These are phyloP conservation scores for Taiozyma sp. DNA, from an alignment of 1,139 yeast genomes.

Conservation along the genomic window DNA sequence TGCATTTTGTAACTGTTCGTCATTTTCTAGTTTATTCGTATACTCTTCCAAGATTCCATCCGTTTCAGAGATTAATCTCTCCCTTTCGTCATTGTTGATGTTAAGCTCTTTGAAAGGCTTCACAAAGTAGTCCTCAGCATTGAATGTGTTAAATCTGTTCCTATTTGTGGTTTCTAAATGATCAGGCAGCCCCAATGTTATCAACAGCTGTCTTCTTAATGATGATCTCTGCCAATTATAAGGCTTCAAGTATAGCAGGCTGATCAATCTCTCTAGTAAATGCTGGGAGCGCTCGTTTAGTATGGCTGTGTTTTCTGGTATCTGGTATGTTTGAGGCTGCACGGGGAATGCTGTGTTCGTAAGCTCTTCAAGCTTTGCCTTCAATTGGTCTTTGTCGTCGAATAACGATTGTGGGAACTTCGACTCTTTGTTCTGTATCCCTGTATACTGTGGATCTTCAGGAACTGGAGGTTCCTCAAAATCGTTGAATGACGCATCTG, in stretches of 20 bases:
- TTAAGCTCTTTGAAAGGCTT: conserved; percentile 8
- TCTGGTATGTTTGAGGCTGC: conserved; percentile 1
- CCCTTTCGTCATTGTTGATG: conserved; percentile 14
- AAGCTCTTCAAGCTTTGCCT: conserved; percentile 9
- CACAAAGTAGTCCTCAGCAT: conserved; percentile 11
- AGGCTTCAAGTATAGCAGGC: conserved; percentile 40
- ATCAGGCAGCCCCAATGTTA: conserved; percentile 54
- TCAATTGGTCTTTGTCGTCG: conserved; percentile 6
- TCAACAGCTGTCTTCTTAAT: conserved; percentile 49
- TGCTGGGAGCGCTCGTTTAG: conserved; percentile 20
- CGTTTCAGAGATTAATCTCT: conserved; percentile 32
- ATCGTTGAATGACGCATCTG: conserved; percentile 39
- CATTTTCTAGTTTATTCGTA: conserved; percentile 11
- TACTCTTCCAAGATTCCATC: conserved; percentile 25
- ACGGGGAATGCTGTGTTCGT: conserved; percentile 11
- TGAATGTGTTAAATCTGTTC: conserved; percentile 13
- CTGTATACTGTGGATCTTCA: not conserved
- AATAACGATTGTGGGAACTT: conserved; percentile 15
- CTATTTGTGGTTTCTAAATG: conserved; percentile 25
- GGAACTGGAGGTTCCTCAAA: conserved; percentile 17
- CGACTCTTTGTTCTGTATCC: not conserved
- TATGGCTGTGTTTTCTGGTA: conserved; percentile 10
- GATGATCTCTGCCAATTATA: conserved; percentile 56
- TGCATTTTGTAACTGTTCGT: conserved; percentile 10
- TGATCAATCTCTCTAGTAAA: conserved; percentile 32